Conservation (phyloP, 1,284 basidiomycete genomes). For the Ceratobasidium theobromae region DNA sequence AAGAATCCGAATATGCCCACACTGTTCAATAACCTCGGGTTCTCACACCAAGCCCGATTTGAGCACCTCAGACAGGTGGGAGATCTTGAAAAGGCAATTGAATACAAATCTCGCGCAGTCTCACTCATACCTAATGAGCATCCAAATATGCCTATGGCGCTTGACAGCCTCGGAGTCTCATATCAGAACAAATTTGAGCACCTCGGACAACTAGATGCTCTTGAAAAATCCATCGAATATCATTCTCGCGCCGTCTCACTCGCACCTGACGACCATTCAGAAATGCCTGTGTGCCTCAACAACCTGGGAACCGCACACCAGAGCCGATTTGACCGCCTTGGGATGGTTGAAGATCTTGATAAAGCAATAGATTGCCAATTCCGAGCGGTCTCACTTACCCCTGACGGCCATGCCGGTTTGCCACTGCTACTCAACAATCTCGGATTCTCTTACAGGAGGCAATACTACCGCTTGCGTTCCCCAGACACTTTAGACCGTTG, state of each 20-base stretch:
- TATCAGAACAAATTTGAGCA: not conserved
- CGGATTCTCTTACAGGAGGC: not conserved
- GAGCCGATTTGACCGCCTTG: not conserved
- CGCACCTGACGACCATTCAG: not conserved
- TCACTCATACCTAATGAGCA: not conserved
- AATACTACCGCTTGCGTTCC: not conserved
- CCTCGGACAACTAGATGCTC: not conserved
- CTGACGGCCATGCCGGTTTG: not conserved
- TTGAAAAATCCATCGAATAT: not conserved
- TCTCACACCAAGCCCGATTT: not conserved
- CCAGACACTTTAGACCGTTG: not conserved
- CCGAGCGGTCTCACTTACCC: not conserved
- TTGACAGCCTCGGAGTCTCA: too few species aligned
- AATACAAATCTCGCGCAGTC: not conserved
- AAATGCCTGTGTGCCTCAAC: not conserved
- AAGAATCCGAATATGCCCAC: not conserved
- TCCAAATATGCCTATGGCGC: not conserved
- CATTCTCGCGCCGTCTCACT: not conserved
- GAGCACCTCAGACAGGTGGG: not conserved
- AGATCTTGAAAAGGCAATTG: not conserved
- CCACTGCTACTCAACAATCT: not conserved
- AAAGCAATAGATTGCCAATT: not conserved
- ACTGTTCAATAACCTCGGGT: conserved; percentile 5
- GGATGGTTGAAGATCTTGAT: not conserved
- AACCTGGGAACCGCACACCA: not conserved